These are phyloP conservation scores for Colletotrichum sublineola DNA, from an alignment of 2,329 filamentous ascomycete genomes.

Conservation along the genomic window DNA sequence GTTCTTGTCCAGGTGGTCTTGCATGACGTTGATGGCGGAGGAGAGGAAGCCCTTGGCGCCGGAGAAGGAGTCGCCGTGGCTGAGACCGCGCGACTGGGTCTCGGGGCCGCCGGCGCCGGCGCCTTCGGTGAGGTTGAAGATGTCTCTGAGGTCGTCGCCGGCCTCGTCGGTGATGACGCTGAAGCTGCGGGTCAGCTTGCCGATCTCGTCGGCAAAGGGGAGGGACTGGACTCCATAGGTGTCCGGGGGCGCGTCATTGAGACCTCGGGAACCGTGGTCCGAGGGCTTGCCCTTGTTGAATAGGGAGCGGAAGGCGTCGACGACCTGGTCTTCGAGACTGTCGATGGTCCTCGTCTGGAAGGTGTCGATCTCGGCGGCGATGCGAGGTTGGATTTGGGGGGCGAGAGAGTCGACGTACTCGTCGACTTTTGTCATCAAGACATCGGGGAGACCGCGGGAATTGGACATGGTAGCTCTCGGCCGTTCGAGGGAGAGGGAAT, in stretches of 20 bases:
- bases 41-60: constrained; percentile 56
- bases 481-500: neutral
- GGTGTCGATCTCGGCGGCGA: constrained; percentile 57
- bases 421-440: constrained; percentile 59
- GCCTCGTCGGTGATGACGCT: constrained; percentile 56
- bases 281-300: constrained; percentile 54
- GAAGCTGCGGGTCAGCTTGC: constrained; percentile 57
- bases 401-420: constrained; percentile 62
- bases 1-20: constrained; percentile 55
- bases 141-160: constrained; percentile 58
- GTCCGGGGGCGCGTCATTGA: constrained; percentile 54
- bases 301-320: constrained; percentile 60
- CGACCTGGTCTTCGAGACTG: constrained; percentile 58
- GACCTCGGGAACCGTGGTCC: constrained; percentile 43
- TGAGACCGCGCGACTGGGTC: constrained; percentile 46
- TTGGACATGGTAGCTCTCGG: constrained; percentile 48
- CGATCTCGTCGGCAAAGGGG: constrained; percentile 62
- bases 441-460: constrained; percentile 54
- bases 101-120: constrained; percentile 40
- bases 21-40: constrained; percentile 56
- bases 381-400: constrained; percentile 61
- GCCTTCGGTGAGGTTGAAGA: constrained; percentile 58
- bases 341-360: constrained; percentile 62
- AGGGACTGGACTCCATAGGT: constrained; percentile 57
- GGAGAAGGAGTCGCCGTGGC: constrained; percentile 46